phyloP scores from a whole-genome alignment of 805 yeast genomes.

The Candida michaelii region DNA sequence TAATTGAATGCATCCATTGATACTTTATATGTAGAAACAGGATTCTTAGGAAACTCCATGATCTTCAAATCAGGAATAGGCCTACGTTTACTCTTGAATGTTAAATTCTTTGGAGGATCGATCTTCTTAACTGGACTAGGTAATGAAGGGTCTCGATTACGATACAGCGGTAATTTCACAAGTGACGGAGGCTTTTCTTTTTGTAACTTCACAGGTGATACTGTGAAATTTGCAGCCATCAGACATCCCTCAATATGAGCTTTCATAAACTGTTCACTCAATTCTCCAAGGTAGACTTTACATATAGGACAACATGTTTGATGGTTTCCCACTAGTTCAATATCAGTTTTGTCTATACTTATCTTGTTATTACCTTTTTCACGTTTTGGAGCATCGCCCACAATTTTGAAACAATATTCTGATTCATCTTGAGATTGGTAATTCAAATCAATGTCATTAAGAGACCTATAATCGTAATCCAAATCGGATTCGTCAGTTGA shows the following conservation, averaged over 20 bases:
- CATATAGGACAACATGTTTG: slow-evolving; percentile 16
- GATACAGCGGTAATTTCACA: slow-evolving; percentile 10
- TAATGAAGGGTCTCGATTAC: slow-evolving; percentile 4
- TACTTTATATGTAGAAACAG: slow-evolving; percentile 33
- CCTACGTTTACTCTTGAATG: slow-evolving; percentile 18
- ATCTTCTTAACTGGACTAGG: slow-evolving; percentile 11
- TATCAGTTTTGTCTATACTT: slow-evolving; percentile 7
- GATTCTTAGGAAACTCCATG: slow-evolving; percentile 37
- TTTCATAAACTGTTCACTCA: slow-evolving; percentile 7
- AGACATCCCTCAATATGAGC: slow-evolving; percentile 14
- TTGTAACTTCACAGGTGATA: slow-evolving; percentile 1
- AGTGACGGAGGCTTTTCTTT: slow-evolving; percentile 9
- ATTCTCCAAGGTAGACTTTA: slow-evolving; percentile 11
- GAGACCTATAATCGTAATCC: slow-evolving; percentile 10
- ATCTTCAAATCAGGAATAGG: slow-evolving; percentile 58
- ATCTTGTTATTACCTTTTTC: slow-evolving; percentile 9
- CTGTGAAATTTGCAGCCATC: slow-evolving; percentile 7
- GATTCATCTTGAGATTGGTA: slow-evolving; percentile 14
- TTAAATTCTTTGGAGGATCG: slow-evolving; percentile 17
- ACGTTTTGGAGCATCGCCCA: slow-evolving; percentile 11
- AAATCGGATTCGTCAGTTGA: slow-evolving; percentile 10
- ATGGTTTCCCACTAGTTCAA: slow-evolving; percentile 8
- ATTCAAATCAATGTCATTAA: slow-evolving; percentile 15
- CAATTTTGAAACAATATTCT: slow-evolving; percentile 12
- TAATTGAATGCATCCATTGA: slow-evolving; percentile 67